phyloP scores from a whole-genome alignment of 2,329 filamentous ascomycete genomes.

The Plectosphaerella sp. region DNA sequence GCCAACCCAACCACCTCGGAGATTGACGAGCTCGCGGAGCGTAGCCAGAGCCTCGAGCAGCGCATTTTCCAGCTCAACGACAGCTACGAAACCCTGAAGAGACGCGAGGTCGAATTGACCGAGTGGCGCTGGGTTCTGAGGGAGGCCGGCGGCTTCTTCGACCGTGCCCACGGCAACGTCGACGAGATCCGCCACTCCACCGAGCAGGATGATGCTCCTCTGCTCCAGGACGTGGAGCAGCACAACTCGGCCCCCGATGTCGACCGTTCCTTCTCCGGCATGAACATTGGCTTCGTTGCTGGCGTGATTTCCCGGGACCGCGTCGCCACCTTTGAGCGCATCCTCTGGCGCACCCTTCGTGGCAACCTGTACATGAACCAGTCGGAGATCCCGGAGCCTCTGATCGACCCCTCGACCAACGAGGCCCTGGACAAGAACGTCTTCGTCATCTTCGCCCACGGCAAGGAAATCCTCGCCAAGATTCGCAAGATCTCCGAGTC shows the following conservation, averaged over 20 bases:
- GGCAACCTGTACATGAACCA: constrained; percentile 99
- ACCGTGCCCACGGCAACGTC: constrained; percentile 90
- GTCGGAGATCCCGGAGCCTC: constrained; percentile 90
- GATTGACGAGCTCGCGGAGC: constrained; percentile 92
- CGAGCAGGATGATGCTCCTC: constrained; percentile 86
- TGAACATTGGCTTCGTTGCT: constrained; percentile 98
- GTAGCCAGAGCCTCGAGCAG: constrained; percentile 88
- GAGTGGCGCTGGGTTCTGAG: constrained; percentile 98
- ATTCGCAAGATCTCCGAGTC: constrained; percentile 99
- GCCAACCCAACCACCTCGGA: constrained; percentile 87
- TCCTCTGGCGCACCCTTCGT: constrained; percentile 93
- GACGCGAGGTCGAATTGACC: constrained; percentile 90
- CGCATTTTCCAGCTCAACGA: constrained; percentile 89
- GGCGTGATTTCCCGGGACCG: constrained; percentile 92
- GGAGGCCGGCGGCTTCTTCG: constrained; percentile 96
- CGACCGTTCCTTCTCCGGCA: constrained; percentile 86
- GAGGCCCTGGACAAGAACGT: constrained; percentile 95
- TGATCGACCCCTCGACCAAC: constrained; percentile 88
- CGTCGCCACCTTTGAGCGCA: constrained; percentile 93
- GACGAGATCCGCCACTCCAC: constrained; percentile 93
- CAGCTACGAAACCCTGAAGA: constrained; percentile 98
- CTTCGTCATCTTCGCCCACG: constrained; percentile 98
- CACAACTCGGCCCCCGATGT: constrained; percentile 62
- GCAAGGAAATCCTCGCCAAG: constrained; percentile 97
- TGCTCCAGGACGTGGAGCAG: constrained; percentile 90